Percentiles rank a stretch among this genome's conserved stretches.
phyloP scores from a whole-genome alignment of 2,329 filamentous ascomycete genomes.

The Colletotrichum karsti region DNA sequence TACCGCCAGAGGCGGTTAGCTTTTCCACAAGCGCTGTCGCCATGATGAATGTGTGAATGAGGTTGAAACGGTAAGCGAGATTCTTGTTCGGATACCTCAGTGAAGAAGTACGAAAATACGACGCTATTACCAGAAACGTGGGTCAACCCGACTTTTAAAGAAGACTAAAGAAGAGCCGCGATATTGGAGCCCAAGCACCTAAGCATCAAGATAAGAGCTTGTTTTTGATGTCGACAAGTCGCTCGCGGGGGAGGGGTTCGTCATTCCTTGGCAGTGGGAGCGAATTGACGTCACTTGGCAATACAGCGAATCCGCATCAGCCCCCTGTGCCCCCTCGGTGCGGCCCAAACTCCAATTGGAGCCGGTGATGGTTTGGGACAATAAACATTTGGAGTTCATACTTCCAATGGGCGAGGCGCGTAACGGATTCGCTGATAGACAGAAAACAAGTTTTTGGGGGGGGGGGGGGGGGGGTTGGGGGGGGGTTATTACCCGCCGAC shows the following conservation, averaged over 20 bases:
- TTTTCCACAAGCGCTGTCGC: constrained; percentile 43
- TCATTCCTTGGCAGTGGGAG: constrained; percentile 9
- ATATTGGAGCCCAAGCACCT: background rate
- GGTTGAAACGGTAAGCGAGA: background rate
- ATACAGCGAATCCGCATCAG: background rate
- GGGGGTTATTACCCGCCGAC: background rate
- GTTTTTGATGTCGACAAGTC: constrained; percentile 10
- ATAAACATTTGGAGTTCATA: background rate
- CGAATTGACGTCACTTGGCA: constrained; percentile 10
- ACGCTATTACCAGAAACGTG: background rate
- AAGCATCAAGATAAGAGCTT: background rate
- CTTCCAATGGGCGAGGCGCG: background rate
- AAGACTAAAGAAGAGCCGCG: background rate
- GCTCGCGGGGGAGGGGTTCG: background rate
- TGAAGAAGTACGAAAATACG: background rate
- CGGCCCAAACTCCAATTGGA: background rate
- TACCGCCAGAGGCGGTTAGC: constrained; percentile 48
- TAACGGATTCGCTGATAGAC: background rate
- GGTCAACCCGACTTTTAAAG: background rate
- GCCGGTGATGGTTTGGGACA: background rate
- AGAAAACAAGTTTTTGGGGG: background rate
- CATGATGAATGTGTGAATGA: constrained; percentile 30
- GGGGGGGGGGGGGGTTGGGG: too few relatives aligned
- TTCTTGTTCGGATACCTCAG: background rate
- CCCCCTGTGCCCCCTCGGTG: background rate